A percentile compares a stretch with the other conserved stretches of the same genome.
phyloP scores from a whole-genome alignment of 495 filamentous ascomycete species.

The Penicillium tannophilum region DNA sequence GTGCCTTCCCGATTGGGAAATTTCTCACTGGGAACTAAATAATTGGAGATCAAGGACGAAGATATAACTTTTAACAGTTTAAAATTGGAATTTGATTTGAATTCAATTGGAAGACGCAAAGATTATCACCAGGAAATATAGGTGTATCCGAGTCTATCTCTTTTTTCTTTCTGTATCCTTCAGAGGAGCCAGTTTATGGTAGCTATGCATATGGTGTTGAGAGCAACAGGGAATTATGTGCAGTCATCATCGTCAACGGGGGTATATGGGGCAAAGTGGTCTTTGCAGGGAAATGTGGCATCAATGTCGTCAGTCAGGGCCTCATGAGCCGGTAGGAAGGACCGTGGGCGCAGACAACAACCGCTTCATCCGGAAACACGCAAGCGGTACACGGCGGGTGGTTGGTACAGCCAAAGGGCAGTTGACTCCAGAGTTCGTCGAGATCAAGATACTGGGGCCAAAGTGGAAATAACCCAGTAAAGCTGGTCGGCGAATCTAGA shows the following conservation, averaged over 20 bases:
- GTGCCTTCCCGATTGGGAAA: slow-evolving; percentile 27
- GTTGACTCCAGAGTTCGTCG: neutral
- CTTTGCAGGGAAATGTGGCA: slow-evolving; percentile 15
- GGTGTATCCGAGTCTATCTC: slow-evolving; percentile 1
- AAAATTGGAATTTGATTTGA: neutral
- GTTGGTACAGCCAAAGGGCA: slow-evolving; percentile 1
- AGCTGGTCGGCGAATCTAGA: slow-evolving; percentile 23
- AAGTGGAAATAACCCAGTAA: neutral
- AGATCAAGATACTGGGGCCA: neutral
- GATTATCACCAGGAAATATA: neutral
- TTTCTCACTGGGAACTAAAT: slow-evolving; percentile 14
- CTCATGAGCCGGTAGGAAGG: slow-evolving; percentile 14
- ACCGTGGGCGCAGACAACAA: slow-evolving; percentile 7
- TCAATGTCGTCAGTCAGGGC: slow-evolving; percentile 26
- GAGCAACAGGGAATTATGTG: slow-evolving; percentile 31
- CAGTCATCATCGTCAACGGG: slow-evolving; percentile 30
- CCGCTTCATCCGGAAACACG: neutral
- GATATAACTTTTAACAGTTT: neutral
- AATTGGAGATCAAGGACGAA: neutral
- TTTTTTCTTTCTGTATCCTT: slow-evolving; percentile 24
- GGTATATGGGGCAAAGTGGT: slow-evolving; percentile 31
- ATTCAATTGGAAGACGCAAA: neutral
- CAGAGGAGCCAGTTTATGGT: slow-evolving; percentile 9
- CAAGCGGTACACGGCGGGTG: neutral
- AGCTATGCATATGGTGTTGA: slow-evolving; percentile 30